A percentile compares a stretch with the other conserved stretches of the same genome.
These are phyloP conservation scores for Maudiozyma turicensis DNA, from an alignment of 805 yeast species.

Conservation along the genomic window DNA sequence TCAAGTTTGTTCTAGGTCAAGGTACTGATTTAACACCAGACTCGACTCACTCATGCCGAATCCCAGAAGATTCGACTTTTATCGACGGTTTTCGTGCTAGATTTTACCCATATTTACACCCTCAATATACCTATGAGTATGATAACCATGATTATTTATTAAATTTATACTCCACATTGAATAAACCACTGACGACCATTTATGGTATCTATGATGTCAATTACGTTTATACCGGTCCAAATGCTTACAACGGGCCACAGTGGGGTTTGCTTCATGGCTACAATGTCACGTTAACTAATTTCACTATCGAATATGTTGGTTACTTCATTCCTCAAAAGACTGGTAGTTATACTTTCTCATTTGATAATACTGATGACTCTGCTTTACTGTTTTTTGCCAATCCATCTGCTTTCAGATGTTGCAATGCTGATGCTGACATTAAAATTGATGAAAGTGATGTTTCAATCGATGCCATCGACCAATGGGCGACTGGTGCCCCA, in stretches of 20 bases:
- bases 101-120: background rate
- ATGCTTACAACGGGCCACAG: background rate
- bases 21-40: background rate
- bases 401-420: constrained; percentile 22
- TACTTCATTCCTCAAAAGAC: constrained; percentile 22
- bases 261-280: background rate
- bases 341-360: constrained; percentile 25
- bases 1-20: background rate
- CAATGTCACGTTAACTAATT: constrained; percentile 7
- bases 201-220: background rate
- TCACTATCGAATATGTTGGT: constrained; percentile 22
- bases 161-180: background rate
- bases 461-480: constrained; percentile 2
- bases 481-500: background rate
- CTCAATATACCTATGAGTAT: background rate
- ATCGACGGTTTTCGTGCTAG: constrained; percentile 1
- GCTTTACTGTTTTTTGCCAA: constrained; percentile 17
- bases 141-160: background rate
- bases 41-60: background rate
- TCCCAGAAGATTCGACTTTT: background rate
- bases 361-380: constrained; percentile 27
- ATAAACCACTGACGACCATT: background rate
- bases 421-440: background rate
- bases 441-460: background rate
- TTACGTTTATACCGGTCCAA: background rate